phyloP scores from a whole-genome alignment of 2,329 filamentous ascomycete species.

The Microdochium paspali region DNA sequence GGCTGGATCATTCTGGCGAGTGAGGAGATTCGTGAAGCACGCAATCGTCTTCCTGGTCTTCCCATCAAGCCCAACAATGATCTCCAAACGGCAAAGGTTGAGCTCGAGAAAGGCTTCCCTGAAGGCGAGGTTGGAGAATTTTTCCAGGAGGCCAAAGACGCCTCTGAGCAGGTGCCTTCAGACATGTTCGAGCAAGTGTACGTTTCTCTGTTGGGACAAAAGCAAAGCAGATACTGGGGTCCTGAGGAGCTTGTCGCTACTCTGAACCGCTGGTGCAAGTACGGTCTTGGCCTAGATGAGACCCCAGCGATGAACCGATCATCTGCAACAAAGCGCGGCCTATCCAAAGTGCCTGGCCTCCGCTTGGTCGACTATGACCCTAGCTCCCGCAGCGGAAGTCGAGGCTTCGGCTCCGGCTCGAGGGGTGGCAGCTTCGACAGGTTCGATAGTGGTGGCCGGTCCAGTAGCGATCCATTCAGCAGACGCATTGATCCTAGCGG shows the following conservation, averaged over 20 bases:
- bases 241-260: constrained; percentile 30
- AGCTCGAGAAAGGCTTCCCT: not conserved
- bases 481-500: not conserved
- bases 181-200: constrained; percentile 40
- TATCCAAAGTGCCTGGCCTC: constrained; percentile 14
- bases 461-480: too few species aligned
- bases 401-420: not conserved
- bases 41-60: constrained; percentile 44
- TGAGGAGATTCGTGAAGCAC: constrained; percentile 38
- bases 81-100: constrained; percentile 34
- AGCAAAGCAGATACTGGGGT: constrained; percentile 22
- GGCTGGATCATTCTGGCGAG: constrained; percentile 58
- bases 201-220: constrained; percentile 45
- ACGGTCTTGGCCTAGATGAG: constrained; percentile 41
- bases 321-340: constrained; percentile 13
- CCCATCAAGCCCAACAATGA: constrained; percentile 47
- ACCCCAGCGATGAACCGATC: constrained; percentile 29
- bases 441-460: not conserved
- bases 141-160: constrained; percentile 31
- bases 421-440: not conserved
- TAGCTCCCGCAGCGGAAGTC: not conserved
- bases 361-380: constrained; percentile 9
- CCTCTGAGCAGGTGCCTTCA: constrained; percentile 30
- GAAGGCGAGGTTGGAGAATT: constrained; percentile 11
- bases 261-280: constrained; percentile 42